Evolutionary conservation across 805 yeast species (phyloP).

Genomic region (Candida awuae): DNA sequence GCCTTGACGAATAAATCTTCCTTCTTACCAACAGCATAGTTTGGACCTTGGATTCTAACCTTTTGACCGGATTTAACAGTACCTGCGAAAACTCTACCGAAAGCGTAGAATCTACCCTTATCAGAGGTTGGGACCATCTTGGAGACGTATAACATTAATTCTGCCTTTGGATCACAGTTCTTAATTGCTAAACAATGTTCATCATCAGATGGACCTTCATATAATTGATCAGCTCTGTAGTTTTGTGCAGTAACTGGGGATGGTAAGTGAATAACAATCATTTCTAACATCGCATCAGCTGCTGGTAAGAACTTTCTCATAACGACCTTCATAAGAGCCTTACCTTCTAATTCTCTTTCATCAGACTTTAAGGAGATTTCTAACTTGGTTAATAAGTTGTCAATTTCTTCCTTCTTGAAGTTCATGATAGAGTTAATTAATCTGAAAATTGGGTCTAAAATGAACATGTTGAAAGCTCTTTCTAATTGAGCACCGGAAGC

Average conservation of each 20-base stretch:
- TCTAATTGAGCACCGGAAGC: constrained; percentile 93
- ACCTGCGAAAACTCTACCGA: constrained; percentile 99
- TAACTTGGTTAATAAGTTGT: constrained; percentile 84
- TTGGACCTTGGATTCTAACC: constrained; percentile 99
- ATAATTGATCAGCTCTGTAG: constrained; percentile 98
- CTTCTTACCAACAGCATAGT: constrained; percentile 98
- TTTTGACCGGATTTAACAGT: constrained; percentile 97
- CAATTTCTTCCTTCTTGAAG: constrained; percentile 97
- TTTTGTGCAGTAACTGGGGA: constrained; percentile 98
- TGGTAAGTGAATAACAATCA: constrained; percentile 97
- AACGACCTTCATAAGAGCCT: constrained; percentile 95
- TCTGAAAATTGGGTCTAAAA: constrained; percentile 98
- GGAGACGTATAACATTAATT: constrained; percentile 97
- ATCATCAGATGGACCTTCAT: constrained; percentile 98
- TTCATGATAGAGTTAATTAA: constrained; percentile 95
- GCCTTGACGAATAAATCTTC: constrained; percentile 95
- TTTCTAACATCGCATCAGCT: constrained; percentile 98
- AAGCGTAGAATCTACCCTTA: constrained; percentile 99
- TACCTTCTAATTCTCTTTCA: constrained; percentile 97
- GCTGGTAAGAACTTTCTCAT: constrained; percentile 99
- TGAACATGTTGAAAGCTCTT: constrained; percentile 99
- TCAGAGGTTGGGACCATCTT: constrained; percentile 99
- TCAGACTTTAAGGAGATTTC: constrained; percentile 91
- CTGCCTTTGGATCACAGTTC: constrained; percentile 98
- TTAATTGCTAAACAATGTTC: constrained; percentile 84